Evolutionary conservation across 1,284 basidiomycete species (phyloP), one percentile per base, ranked within the genome.

Genomic region (Ganoderma leucocontextum): DNA sequence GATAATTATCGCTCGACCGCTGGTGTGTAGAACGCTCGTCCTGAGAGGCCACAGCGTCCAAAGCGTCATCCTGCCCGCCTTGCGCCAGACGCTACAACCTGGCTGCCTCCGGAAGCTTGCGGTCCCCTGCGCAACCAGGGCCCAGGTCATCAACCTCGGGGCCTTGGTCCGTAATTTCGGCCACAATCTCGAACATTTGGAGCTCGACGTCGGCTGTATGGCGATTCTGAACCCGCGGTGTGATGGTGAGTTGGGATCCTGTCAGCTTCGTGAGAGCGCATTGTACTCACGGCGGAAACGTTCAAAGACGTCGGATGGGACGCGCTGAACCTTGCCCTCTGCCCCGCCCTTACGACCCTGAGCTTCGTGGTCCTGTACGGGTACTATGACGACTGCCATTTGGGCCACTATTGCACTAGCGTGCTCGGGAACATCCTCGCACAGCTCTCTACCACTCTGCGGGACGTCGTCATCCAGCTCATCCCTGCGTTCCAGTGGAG

Each of bases 291-390:
- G n/a, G 3, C 12, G 12, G 0, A 9, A 55, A 33, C 33, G 29
- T 33, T 29, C 29, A 29, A 52, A 52, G 47, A 52, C 13, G 17
- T 55, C 52, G 52, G 52, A 8, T 55, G 52, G 52, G 52, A 29
- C 2, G 52, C 52, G 17, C 13, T 55, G 17, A 29, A 55, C 29
- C 52, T 55, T 8, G 29, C 52, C 15, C 33, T 55, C 29, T 55
- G 52, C 8, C 52, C 52, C 13, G 15, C 17, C 33, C 52, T 55
- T 13, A 19, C 29, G 15, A 55, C 29, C 13, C 52, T 55, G 25
- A 55, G 29, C 52, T 55, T 55, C 15, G 52, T 55, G 33, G 33
- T 55, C 15, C 33, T 55, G 17, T 33, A 55, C 52, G 52, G 52
- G 7, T 55, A 35, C 33, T 55, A 55, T 13, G 33, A 35, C 52